A percentile compares a stretch with the other conserved stretches of the same genome.
These are phyloP conservation scores for Coniochaeta sp. DNA, from an alignment of 2,329 filamentous ascomycete species.

Conservation along the genomic window DNA sequence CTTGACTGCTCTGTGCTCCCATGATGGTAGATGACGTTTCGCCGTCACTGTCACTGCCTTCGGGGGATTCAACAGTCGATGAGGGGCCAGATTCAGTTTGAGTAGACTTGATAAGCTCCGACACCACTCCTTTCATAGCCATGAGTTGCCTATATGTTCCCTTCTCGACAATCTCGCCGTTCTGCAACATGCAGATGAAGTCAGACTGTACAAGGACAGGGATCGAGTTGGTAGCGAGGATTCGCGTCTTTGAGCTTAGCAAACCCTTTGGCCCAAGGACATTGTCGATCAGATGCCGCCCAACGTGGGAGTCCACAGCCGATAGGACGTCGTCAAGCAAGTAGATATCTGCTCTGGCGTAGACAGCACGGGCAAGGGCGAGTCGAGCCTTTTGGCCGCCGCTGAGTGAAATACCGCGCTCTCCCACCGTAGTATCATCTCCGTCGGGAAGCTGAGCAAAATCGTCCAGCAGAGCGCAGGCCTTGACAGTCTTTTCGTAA, in stretches of 20 bases:
- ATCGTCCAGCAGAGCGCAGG: slow-evolving; percentile 85
- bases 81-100: slow-evolving; percentile 39
- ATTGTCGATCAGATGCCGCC: slow-evolving; percentile 87
- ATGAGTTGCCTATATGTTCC: slow-evolving; percentile 88
- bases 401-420: slow-evolving; percentile 91
- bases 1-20: slow-evolving; percentile 40
- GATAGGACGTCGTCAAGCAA: slow-evolving; percentile 90
- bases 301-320: slow-evolving; percentile 97
- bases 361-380: slow-evolving; percentile 87
- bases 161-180: slow-evolving; percentile 75
- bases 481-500: slow-evolving; percentile 86
- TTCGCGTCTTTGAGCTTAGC: slow-evolving; percentile 76
- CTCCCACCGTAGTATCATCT: slow-evolving; percentile 92
- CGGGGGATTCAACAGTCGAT: slow-evolving; percentile 21
- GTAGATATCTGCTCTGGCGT: slow-evolving; percentile 94
- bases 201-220: slow-evolving; percentile 83
- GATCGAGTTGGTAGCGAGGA: slow-evolving; percentile 93
- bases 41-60: slow-evolving; percentile 43
- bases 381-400: slow-evolving; percentile 94
- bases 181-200: slow-evolving; percentile 76
- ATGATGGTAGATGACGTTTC: slow-evolving; percentile 39
- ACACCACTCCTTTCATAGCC: slow-evolving; percentile 87
- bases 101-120: slow-evolving; percentile 72
- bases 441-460: slow-evolving; percentile 90
- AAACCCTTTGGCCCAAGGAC: slow-evolving; percentile 83